phyloP scores from a whole-genome alignment of 2,329 filamentous ascomycete species.

The Diaporthe citri region DNA sequence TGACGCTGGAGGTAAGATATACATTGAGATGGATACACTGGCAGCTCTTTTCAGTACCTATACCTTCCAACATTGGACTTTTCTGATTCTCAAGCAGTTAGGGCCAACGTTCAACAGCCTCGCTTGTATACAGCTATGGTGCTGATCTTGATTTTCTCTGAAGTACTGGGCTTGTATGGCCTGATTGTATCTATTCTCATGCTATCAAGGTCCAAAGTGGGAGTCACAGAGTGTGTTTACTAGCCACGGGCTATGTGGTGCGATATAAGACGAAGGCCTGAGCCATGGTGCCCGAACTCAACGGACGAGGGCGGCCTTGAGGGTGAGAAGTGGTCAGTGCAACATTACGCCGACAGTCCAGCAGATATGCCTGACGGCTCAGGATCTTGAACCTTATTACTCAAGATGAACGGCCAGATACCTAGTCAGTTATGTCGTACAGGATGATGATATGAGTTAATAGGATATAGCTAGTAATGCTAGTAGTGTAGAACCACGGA shows the following conservation, averaged over 20 bases:
- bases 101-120: constrained; percentile 86
- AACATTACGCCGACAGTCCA: no score
- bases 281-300: neutral
- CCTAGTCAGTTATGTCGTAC: no score
- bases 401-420: no score
- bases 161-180: constrained; percentile 98
- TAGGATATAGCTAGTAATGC: no score
- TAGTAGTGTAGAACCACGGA: no score
- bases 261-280: fast-evolving
- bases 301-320: no score
- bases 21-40: fast-evolving
- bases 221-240: constrained; percentile 20
- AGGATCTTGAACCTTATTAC: no score
- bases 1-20: constrained; percentile 71
- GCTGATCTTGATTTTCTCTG: constrained; percentile 98
- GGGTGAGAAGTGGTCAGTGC: no score
- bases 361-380: no score
- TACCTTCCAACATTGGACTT: no score
- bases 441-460: no score
- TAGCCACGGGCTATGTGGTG: neutral
- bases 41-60: fast-evolving
- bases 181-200: constrained; percentile 98
- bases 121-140: constrained; percentile 97
- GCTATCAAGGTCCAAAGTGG: constrained; percentile 50
- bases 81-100: constrained; percentile 62